Evolutionary conservation across 139 green algal genomes (phyloP), one percentile per base, ranked within the genome.

Genomic region (Diplosphaera chodatii): DNA sequence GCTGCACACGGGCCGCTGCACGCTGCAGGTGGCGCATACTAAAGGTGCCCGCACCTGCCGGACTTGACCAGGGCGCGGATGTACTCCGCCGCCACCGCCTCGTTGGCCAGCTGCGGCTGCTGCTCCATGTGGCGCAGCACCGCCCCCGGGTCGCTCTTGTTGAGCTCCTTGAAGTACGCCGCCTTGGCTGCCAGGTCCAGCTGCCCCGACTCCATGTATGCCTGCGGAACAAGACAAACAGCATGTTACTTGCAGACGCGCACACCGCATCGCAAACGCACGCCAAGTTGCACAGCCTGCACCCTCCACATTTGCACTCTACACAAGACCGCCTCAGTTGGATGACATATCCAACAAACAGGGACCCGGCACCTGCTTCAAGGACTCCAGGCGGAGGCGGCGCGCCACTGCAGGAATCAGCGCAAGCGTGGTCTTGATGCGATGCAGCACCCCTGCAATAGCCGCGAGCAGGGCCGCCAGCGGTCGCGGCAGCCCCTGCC

Each of bases 71-170:
- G 80, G 8, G 93, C 93, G 16, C 87, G 79, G 2, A 98, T 66
- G 81, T 97, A 98, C 84, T 98, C 93, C 1, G 83, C 82, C 29
- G 91, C 81, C 33, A 93, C 88, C 8, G 74, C 83, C 1, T 82
- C 72, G 70, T 80, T 93, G 34, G 78, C 69, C 0, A 77, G 78
- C 34, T 80, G 83, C 20, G 69, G 64, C 5, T 69, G 59, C 25
- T 63, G 33, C 20, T 82, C 74, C 63, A 85, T 72, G 5, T 75
- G 72, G 37, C 72, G 59, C n/a, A 85, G 15, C 48, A 88, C 82
- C 63, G 82, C 76, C 15, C 29, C 27, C 18, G 74, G 72, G 27
- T 77, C 32, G 21, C 20, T 16, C 37, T 75, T 67, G 65, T 84
- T 84, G 37, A 90, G 80, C 69, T 81, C 80, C 18, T 67, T 28